These are phyloP conservation scores for Talaromyces rugulosus DNA, from an alignment of 2,329 filamentous ascomycete species.

Conservation along the genomic window DNA sequence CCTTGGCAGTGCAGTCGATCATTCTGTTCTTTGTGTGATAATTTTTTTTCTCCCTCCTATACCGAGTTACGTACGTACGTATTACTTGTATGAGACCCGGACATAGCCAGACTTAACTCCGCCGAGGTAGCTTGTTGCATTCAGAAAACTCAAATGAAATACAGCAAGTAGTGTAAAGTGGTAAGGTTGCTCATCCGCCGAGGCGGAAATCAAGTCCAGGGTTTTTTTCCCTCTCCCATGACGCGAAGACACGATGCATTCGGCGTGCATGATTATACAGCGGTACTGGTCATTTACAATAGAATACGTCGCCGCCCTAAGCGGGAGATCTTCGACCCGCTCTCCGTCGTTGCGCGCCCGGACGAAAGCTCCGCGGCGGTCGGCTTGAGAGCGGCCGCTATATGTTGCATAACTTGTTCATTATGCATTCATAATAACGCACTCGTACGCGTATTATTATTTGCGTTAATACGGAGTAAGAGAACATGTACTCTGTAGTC, in stretches of 20 bases:
- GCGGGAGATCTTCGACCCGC: slow-evolving; percentile 10
- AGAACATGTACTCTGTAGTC: too few relatives aligned
- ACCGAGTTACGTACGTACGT: neutral
- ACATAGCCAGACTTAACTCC: neutral
- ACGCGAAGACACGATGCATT: neutral
- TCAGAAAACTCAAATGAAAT: neutral
- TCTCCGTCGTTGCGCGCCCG: neutral
- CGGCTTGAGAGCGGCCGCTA: neutral
- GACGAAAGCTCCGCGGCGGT: neutral
- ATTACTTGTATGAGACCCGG: neutral
- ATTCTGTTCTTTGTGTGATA: neutral
- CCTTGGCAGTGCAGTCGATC: neutral
- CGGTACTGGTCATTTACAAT: neutral
- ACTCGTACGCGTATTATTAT: too few relatives aligned
- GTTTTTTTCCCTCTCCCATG: neutral
- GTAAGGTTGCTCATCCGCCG: neutral
- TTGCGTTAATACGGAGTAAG: too few relatives aligned
- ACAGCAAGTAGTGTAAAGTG: neutral
- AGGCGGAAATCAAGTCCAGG: slow-evolving; percentile 5
- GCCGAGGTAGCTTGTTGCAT: neutral
- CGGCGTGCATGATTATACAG: neutral
- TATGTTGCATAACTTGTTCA: neutral
- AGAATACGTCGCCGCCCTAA: slow-evolving; percentile 9
- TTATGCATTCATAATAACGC: neutral
- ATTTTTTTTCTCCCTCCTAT: neutral